Evolutionary conservation across 164 flowering plant genomes (phyloP).

Genomic region (grape (Vitis vinifera)): ASM3070453v1 NC_081812.1:15221501-15222000

Average conservation of each 20-base stretch:
- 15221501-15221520: not conserved
- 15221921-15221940: not conserved
- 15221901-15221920: slow-evolving; percentile 46
- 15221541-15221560: slow-evolving; percentile 69
- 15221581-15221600: slow-evolving; percentile 66
- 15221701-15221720: no score
- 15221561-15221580: slow-evolving; percentile 61
- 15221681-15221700: no score
- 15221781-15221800: not conserved
- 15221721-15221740: not conserved
- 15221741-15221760: not conserved
- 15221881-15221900: slow-evolving; percentile 60
- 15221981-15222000: not conserved
- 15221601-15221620: slow-evolving; percentile 63
- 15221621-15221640: slow-evolving; percentile 45
- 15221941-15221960: not conserved
- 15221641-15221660: not conserved
- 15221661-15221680: no score
- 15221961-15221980: not conserved
- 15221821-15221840: slow-evolving; percentile 68
- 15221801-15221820: slow-evolving; percentile 18
- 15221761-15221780: no score
- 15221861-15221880: slow-evolving; percentile 55
- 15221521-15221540: slow-evolving; percentile 55
- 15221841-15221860: slow-evolving; percentile 79